These are phyloP conservation scores for Naganishia kalamii DNA, from an alignment of 768 basidiomycete genomes.

Conservation along the genomic window DNA sequence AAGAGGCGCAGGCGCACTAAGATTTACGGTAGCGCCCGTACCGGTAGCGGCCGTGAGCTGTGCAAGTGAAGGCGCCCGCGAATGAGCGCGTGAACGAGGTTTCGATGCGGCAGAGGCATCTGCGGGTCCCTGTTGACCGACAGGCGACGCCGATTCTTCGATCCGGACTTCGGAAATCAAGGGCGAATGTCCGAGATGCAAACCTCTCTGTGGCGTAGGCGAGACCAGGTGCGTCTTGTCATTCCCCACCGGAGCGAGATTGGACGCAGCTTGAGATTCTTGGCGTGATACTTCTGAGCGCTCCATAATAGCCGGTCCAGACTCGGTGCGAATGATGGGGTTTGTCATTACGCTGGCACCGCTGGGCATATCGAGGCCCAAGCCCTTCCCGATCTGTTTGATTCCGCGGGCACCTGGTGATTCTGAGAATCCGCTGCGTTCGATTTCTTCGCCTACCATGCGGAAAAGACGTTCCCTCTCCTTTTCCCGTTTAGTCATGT, in stretches of 20 bases:
- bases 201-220: background rate
- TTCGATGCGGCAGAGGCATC: background rate
- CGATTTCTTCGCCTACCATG: conserved; percentile 41
- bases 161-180: background rate
- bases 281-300: background rate
- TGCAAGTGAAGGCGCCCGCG: conserved; percentile 13
- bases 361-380: conserved; percentile 18
- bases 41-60: background rate
- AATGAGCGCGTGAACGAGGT: conserved; percentile 13
- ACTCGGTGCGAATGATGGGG: conserved; percentile 11
- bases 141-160: background rate
- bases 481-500: conserved; percentile 29
- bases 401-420: conserved; percentile 29
- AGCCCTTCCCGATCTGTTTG: conserved; percentile 37
- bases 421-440: conserved; percentile 26
- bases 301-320: background rate
- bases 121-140: background rate
- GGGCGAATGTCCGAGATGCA: background rate
- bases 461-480: conserved; percentile 41
- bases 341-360: background rate
- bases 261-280: background rate
- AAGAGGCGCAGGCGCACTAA: conserved; percentile 9
- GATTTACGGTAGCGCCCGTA: background rate
- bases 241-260: background rate
- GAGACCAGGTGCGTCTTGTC: background rate